Evolutionary conservation across 2,329 filamentous ascomycete genomes (phyloP), one percentile per base, ranked within the genome.

Genomic region (Xylogone sp.): DNA sequence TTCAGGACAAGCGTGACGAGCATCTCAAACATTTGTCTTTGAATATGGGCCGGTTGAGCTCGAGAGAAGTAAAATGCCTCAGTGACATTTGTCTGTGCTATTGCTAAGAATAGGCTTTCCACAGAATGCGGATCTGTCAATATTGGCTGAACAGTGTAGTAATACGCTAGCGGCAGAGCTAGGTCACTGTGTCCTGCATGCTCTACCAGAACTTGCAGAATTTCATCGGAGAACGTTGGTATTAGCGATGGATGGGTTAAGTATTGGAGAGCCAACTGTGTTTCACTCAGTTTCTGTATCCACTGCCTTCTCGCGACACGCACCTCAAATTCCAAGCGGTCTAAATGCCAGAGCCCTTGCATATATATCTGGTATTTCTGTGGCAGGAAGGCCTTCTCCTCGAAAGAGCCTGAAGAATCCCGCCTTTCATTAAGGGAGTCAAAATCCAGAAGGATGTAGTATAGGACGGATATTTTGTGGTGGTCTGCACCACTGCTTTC

Each of bases 151-250:
- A 87, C 84, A 12, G 86, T 82, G 58, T 91, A 79, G 70, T 88
- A 94, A 70, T 94, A 95, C 10, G 88, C 86, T 22, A 94, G 76
- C 0, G 88, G 80, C 2, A 92, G 75, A 21, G 73, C 77, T 60
- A 82, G 80, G 63, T 90, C 84, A 51, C 75, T 73, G 45, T 77
- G 71, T 42, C 76, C 71, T 34, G 83, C 76, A 56, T 83, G 78
- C 34, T 79, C 77, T 48, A 89, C 81, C 3, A 94, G 79, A 3
- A 79, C 78, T 21, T 79, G 78, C 59, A 94, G 77, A 48, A 95
- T 92, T 55, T 95, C 88, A 69, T 94, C 89, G 51, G 88, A 81
- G 62, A 94, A 95, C 49, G 90, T 90, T 31, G 88, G 84, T 19
- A 86, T 83, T 3, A 95, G 77, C 1, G 87, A 89, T 0, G 90